A percentile compares a stretch with the other conserved stretches of the same genome.
Evolutionary conservation across 768 basidiomycete species (phyloP).

Genomic region (Lepiota brunneoincarnata): DNA sequence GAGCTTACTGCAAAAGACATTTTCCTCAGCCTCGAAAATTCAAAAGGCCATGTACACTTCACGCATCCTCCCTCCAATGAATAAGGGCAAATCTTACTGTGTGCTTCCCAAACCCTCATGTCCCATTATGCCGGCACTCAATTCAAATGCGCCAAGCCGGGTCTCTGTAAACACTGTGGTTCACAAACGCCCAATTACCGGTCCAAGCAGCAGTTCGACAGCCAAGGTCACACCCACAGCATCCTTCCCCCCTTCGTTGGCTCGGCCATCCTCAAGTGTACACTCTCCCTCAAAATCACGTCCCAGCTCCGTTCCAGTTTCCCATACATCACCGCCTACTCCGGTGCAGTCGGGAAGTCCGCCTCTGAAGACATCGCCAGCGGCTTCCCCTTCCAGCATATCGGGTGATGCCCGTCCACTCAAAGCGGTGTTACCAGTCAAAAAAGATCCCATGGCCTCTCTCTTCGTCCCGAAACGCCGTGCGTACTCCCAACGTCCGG

Average conservation of each 20-base stretch:
- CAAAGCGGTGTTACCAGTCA: conserved; percentile 37
- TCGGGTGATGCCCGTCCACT: conserved; percentile 27
- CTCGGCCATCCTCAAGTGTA: conserved; percentile 12
- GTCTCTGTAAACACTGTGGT: conserved; percentile 53
- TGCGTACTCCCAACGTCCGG: conserved; percentile 52
- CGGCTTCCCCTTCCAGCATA: conserved; percentile 16
- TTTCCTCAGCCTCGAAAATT: conserved; percentile 64
- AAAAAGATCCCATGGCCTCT: conserved; percentile 62
- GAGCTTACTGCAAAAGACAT: conserved; percentile 76
- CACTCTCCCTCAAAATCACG: neutral
- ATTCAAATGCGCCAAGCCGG: conserved; percentile 34
- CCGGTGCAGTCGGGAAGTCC: conserved; percentile 1
- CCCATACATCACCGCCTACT: neutral
- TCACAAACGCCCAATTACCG: conserved; percentile 30
- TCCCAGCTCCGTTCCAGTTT: neutral
- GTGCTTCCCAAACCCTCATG: conserved; percentile 34
- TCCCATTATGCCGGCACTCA: conserved; percentile 31
- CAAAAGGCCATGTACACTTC: conserved; percentile 58
- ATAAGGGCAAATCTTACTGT: conserved; percentile 41
- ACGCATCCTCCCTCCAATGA: conserved; percentile 55
- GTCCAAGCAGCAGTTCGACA: conserved; percentile 13
- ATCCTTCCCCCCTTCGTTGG: conserved; percentile 5
- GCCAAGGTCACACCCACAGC: conserved; percentile 15
- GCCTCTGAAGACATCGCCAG: conserved; percentile 2
- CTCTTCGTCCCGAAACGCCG: conserved; percentile 79